phyloP scores from a whole-genome alignment of 208 protist genomes.

The Endotrypanum monterogeii region DNA sequence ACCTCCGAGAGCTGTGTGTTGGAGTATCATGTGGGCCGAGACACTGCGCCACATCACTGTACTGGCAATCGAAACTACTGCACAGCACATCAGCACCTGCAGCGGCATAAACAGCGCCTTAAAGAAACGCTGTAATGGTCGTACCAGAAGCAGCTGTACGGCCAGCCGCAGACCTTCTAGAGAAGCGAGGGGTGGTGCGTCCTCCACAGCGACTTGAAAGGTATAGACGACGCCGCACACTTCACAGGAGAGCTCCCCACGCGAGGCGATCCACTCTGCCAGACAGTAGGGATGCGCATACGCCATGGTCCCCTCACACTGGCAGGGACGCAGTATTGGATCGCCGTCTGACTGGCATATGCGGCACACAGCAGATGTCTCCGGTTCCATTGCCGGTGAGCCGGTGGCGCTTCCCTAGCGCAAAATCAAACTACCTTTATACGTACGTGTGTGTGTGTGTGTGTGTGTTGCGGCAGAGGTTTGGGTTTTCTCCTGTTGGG shows the following conservation, averaged over 20 bases:
- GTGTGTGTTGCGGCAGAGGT: too few species aligned
- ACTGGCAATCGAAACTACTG: constrained; percentile 5
- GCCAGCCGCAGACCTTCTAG: constrained; percentile 2
- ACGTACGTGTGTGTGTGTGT: neutral
- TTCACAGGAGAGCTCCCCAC: constrained; percentile 26
- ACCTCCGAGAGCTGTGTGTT: neutral
- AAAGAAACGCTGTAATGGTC: neutral
- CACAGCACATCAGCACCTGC: neutral
- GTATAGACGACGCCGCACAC: constrained; percentile 27
- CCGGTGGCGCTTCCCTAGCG: neutral
- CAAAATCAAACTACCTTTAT: neutral
- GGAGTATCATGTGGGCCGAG: neutral
- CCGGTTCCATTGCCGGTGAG: constrained; percentile 7
- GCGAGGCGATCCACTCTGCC: constrained; percentile 28
- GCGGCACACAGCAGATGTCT: constrained; percentile 6
- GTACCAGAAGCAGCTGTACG: neutral
- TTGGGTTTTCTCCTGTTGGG: neutral
- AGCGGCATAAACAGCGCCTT: neutral
- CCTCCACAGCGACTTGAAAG: constrained; percentile 16
- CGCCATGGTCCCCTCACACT: constrained; percentile 33
- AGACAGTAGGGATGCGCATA: constrained; percentile 33
- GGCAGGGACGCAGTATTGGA: constrained; percentile 28
- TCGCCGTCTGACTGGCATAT: constrained; percentile 21
- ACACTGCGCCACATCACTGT: constrained; percentile 1
- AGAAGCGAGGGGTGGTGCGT: constrained; percentile 9